Evolutionary conservation across 108 stramenopile species (phyloP).

Genomic region (Nitzschia sp.): DNA sequence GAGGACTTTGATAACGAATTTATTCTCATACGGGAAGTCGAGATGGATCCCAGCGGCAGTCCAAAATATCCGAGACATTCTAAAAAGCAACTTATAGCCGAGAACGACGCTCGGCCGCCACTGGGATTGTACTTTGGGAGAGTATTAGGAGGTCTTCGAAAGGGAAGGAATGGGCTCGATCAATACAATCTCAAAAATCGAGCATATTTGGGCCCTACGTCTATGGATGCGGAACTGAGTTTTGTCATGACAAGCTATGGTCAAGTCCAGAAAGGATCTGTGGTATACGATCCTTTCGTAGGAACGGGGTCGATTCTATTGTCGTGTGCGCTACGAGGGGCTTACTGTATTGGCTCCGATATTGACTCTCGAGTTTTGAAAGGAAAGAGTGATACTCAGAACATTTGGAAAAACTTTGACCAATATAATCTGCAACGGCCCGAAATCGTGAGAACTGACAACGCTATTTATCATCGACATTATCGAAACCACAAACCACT

Average conservation of each 20-base stretch:
- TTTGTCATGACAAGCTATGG: slow-evolving; percentile 95
- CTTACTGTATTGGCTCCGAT: slow-evolving; percentile 89
- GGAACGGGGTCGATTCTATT: slow-evolving; percentile 96
- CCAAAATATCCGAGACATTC: slow-evolving; percentile 29
- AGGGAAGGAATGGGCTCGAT: slow-evolving; percentile 64
- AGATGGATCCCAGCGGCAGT: slow-evolving; percentile 59
- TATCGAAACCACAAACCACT: slow-evolving; percentile 53
- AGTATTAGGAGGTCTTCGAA: slow-evolving; percentile 51
- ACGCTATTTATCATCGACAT: slow-evolving; percentile 84
- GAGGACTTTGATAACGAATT: slow-evolving; percentile 65
- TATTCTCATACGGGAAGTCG: slow-evolving; percentile 72
- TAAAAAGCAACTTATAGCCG: slow-evolving; percentile 48
- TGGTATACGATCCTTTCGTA: slow-evolving; percentile 95
- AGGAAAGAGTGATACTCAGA: slow-evolving; percentile 74
- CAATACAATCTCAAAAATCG: slow-evolving; percentile 91
- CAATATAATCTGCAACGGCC: slow-evolving; percentile 88
- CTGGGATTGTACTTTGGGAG: slow-evolving; percentile 81
- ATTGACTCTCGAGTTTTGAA: slow-evolving; percentile 92
- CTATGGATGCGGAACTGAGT: slow-evolving; percentile 95
- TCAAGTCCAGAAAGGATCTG: slow-evolving; percentile 48
- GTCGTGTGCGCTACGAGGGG: slow-evolving; percentile 88
- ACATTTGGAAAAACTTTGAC: slow-evolving; percentile 82
- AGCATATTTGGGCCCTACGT: slow-evolving; percentile 94
- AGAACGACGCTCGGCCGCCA: slow-evolving; percentile 63
- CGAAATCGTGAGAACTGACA: slow-evolving; percentile 92